A percentile compares a stretch with the other conserved stretches of the same genome.
These are phyloP conservation scores for Acanthamoeba royreba DNA, from an alignment of 208 protist species.

Conservation along the genomic window DNA sequence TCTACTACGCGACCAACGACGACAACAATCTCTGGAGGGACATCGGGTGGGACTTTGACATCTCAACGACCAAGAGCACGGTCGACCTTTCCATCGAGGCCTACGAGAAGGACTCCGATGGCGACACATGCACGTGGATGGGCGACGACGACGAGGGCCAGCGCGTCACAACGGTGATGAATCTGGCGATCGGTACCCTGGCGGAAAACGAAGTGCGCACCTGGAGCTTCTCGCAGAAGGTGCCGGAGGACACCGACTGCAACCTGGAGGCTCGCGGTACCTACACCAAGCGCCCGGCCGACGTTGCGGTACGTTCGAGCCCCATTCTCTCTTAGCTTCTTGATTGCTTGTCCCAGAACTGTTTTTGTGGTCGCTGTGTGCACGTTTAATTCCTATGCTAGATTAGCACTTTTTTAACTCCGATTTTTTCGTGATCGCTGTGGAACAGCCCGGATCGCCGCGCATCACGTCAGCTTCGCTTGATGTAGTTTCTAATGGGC, in stretches of 20 bases:
- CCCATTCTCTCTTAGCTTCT: too few species aligned
- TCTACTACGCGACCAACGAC: neutral
- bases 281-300: too few species aligned
- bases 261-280: too few species aligned
- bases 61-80: neutral
- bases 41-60: neutral
- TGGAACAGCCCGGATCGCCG: neutral
- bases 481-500: neutral
- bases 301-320: too few species aligned
- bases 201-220: too few species aligned
- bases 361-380: too few species aligned
- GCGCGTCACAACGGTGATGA: neutral
- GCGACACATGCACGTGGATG: neutral
- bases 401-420: too few species aligned
- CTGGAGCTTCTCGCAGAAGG: neutral
- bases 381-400: too few species aligned
- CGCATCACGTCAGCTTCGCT: neutral
- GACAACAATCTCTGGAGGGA: neutral
- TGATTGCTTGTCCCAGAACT: too few species aligned
- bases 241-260: too few species aligned
- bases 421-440: too few species aligned
- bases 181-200: neutral
- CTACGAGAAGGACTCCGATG: neutral
- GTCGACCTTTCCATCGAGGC: neutral
- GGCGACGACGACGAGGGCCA: neutral